phyloP scores from a whole-genome alignment of 805 yeast species.

The Scheffersomyces amazonensis region DNA sequence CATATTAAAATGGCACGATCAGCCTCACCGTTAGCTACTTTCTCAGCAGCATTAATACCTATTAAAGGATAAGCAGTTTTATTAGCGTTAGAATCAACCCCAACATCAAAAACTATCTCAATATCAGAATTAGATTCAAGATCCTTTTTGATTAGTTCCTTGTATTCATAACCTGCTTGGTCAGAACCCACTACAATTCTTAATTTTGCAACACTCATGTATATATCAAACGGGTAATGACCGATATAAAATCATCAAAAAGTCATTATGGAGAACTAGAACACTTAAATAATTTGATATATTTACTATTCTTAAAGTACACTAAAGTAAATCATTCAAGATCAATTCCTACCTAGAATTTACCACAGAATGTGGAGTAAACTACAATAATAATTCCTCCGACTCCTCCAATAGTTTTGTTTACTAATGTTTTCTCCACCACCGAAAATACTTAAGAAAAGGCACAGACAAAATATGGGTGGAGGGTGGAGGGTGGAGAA shows the following conservation, averaged over 20 bases:
- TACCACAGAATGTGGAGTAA: neutral
- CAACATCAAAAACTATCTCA: conserved; percentile 34
- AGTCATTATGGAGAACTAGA: neutral
- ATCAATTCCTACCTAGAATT: neutral
- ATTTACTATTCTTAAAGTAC: neutral
- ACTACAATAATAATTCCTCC: neutral
- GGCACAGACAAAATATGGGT: neutral
- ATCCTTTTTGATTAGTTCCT: conserved; percentile 33
- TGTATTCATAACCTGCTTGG: conserved; percentile 45
- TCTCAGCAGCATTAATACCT: conserved; percentile 43
- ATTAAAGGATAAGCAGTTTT: conserved; percentile 40
- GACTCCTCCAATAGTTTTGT: neutral
- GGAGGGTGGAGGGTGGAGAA: conserved; percentile 2
- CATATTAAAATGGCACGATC: conserved; percentile 46
- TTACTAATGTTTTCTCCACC: neutral
- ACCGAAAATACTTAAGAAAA: neutral
- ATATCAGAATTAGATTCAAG: conserved; percentile 26
- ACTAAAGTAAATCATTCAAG: neutral
- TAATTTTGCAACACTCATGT: conserved; percentile 6
- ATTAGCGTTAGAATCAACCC: conserved; percentile 31
- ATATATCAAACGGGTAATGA: neutral
- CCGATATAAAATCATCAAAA: neutral
- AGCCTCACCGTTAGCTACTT: conserved; percentile 36
- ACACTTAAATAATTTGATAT: neutral
- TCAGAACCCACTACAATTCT: conserved; percentile 41